These are phyloP conservation scores for Amanita inopinata DNA, from an alignment of 768 basidiomycete genomes.

Conservation along the genomic window DNA sequence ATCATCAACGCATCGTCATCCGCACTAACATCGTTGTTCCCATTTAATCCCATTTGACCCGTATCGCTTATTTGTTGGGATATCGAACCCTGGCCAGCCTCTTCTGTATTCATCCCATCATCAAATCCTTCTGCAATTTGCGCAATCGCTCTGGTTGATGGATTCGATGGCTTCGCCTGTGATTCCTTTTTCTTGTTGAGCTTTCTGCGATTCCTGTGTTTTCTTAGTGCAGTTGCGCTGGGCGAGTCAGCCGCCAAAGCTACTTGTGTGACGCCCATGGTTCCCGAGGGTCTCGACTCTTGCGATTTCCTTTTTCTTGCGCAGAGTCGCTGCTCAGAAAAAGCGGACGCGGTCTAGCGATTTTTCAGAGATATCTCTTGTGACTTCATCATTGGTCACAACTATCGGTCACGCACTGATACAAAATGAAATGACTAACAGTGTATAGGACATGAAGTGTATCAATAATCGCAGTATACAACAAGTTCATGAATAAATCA, in stretches of 20 bases:
- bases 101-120: conserved; percentile 2
- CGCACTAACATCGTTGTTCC: background rate
- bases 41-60: background rate
- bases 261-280: conserved; percentile 7
- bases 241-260: background rate
- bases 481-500: background rate
- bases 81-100: background rate
- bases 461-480: background rate
- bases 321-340: no score
- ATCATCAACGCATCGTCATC: conserved; percentile 19
- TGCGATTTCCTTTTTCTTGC: no score
- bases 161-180: background rate
- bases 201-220: conserved; percentile 7
- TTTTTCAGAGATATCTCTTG: no score
- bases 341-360: no score
- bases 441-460: background rate
- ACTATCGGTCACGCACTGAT: no score
- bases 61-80: background rate
- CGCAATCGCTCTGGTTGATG: background rate
- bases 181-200: conserved; percentile 8
- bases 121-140: background rate
- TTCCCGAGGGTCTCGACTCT: background rate
- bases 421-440: no score
- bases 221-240: background rate
- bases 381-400: background rate